A percentile compares a stretch with the other conserved stretches of the same genome.
These are phyloP conservation scores for Fallopia convolvulus DNA, from an alignment of 148 eudicot species.

Conservation along the genomic window DNA sequence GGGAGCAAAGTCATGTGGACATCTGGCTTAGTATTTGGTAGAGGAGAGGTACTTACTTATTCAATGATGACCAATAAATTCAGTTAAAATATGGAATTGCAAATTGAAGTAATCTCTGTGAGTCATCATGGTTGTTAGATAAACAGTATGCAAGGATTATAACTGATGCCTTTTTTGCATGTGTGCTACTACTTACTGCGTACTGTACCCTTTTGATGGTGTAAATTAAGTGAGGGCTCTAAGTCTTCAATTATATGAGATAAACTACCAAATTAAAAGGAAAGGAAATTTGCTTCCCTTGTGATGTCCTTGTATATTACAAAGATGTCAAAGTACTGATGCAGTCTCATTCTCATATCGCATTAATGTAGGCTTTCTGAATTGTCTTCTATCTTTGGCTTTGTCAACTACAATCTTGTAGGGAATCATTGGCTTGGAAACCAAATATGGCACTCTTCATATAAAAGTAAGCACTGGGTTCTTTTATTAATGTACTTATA, in stretches of 20 bases:
- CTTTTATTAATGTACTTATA: background rate
- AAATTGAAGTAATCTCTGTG: background rate
- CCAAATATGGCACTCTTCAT: conserved; percentile 72
- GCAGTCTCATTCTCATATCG: background rate
- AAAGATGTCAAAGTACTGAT: background rate
- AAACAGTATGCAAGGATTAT: background rate
- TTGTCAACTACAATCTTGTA: conserved; percentile 18
- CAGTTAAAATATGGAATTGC: background rate
- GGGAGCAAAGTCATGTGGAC: conserved; percentile 58
- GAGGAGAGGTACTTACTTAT: conserved; percentile 53
- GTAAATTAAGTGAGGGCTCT: background rate
- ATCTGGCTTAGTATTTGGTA: conserved; percentile 60
- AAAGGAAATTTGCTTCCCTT: background rate
- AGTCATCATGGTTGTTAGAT: background rate
- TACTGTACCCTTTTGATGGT: background rate
- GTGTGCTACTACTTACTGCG: background rate
- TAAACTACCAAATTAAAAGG: background rate
- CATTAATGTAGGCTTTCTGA: background rate
- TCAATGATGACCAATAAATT: background rate
- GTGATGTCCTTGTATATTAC: background rate
- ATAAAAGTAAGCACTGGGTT: conserved; percentile 47
- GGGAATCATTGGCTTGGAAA: conserved; percentile 85
- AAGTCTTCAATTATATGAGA: background rate
- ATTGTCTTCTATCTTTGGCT: background rate
- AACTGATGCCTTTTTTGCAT: background rate